Evolutionary conservation across 495 filamentous ascomycete species (phyloP).

Genomic region (Venustampulla echinocandica): DNA sequence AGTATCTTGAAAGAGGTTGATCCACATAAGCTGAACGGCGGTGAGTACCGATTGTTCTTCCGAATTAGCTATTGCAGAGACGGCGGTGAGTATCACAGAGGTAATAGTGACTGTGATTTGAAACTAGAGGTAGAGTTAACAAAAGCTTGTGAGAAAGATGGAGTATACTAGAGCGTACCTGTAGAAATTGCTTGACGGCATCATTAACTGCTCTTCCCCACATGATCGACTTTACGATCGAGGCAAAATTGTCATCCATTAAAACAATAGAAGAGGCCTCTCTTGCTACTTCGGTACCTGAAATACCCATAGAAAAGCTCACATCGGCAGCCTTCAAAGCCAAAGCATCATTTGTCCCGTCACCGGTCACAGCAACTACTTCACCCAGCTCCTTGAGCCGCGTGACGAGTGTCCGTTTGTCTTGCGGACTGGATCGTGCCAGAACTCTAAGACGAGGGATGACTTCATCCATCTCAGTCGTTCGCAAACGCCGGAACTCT

Average conservation of each 20-base stretch:
- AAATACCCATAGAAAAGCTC: slow-evolving; percentile 71
- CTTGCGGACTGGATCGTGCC: slow-evolving; percentile 73
- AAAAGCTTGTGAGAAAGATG: too few relatives aligned
- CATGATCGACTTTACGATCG: slow-evolving; percentile 73
- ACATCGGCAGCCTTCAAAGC: slow-evolving; percentile 75
- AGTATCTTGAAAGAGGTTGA: slow-evolving; percentile 87
- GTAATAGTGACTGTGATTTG: slow-evolving; percentile 86
- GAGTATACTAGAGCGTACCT: too few relatives aligned
- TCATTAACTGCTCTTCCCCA: slow-evolving; percentile 87
- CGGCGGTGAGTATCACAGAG: slow-evolving; percentile 69
- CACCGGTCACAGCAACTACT: slow-evolving; percentile 88
- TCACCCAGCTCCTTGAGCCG: slow-evolving; percentile 72
- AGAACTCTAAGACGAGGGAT: slow-evolving; percentile 69
- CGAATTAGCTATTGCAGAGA: slow-evolving; percentile 60
- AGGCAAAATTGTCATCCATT: slow-evolving; percentile 70
- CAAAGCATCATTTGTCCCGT: slow-evolving; percentile 82
- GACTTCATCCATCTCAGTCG: slow-evolving; percentile 56
- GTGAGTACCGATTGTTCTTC: slow-evolving; percentile 62
- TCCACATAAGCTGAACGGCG: slow-evolving; percentile 80
- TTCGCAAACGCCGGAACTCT: slow-evolving; percentile 63
- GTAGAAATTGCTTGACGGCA: slow-evolving; percentile 75
- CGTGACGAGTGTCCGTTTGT: slow-evolving; percentile 70
- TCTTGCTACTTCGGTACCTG: slow-evolving; percentile 79
- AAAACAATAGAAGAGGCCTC: slow-evolving; percentile 78
- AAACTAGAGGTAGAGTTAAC: slow-evolving; percentile 55